phyloP scores from a whole-genome alignment of 106 monocot genomes.

The Dendrobium chrysotoxum region DNA sequence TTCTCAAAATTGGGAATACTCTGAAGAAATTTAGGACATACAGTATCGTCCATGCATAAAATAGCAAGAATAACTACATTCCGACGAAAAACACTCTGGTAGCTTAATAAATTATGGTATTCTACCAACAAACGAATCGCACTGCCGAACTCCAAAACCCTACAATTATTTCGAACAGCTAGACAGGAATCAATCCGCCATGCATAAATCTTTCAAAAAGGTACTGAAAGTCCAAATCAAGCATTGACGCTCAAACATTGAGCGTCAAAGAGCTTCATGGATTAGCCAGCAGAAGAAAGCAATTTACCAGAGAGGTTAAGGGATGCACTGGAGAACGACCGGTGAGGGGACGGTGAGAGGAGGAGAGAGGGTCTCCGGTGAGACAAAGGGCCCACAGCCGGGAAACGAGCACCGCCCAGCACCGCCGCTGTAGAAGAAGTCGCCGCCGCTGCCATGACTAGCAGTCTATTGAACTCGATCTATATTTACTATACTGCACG shows the following conservation, averaged over 20 bases:
- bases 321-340: background rate
- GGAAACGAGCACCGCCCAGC: slow-evolving; percentile 23
- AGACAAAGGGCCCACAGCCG: background rate
- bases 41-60: too few relatives aligned
- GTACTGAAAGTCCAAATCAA: background rate
- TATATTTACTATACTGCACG: background rate
- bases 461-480: background rate
- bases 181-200: too few relatives aligned
- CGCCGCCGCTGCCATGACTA: slow-evolving; percentile 17
- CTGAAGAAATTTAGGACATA: too few relatives aligned
- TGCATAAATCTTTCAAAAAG: background rate
- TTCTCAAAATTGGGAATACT: too few relatives aligned
- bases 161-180: background rate
- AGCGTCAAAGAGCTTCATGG: background rate
- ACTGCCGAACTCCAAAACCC: background rate
- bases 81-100: background rate
- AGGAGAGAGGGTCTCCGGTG: slow-evolving; percentile 1
- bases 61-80: too few relatives aligned
- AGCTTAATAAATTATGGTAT: background rate
- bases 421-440: slow-evolving; percentile 9
- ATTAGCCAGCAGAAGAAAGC: background rate
- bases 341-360: slow-evolving; percentile 2
- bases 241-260: background rate
- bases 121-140: background rate
- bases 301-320: slow-evolving; percentile 9